A percentile compares a stretch with the other conserved stretches of the same genome.
phyloP scores from a whole-genome alignment of 2,329 filamentous ascomycete genomes.

The Curvularia eragrostidis region DNA sequence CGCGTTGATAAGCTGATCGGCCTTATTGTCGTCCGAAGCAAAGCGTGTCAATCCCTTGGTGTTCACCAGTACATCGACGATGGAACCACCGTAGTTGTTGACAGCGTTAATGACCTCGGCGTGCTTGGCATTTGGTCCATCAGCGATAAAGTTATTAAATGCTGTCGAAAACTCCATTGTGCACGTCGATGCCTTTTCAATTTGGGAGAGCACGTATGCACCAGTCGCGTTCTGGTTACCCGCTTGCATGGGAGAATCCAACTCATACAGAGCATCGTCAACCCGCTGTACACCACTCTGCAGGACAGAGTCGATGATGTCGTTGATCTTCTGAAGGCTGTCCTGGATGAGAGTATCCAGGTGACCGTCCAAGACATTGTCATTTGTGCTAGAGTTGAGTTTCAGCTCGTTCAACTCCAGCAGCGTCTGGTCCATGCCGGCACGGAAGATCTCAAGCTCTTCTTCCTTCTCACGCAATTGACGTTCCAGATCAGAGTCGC shows the following conservation, averaged over 20 bases:
- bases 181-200: conserved; percentile 93
- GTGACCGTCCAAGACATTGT: conserved; percentile 84
- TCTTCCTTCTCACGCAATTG: conserved; percentile 93
- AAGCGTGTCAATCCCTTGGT: conserved; percentile 94
- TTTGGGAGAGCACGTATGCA: conserved; percentile 91
- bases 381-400: conserved; percentile 66
- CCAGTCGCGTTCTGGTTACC: conserved; percentile 98
- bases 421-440: conserved; percentile 94
- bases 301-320: conserved; percentile 95
- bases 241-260: conserved; percentile 97
- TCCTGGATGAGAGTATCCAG: conserved; percentile 88
- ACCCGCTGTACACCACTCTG: conserved; percentile 92
- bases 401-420: conserved; percentile 90
- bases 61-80: conserved; percentile 94
- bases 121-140: conserved; percentile 89
- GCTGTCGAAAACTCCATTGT: conserved; percentile 97
- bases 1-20: conserved; percentile 81
- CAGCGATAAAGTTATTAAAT: conserved; percentile 98
- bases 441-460: conserved; percentile 97
- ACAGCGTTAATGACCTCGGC: conserved; percentile 92
- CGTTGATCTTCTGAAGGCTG: conserved; percentile 91
- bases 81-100: conserved; percentile 85
- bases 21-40: conserved; percentile 94
- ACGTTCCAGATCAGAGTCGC: conserved; percentile 83
- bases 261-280: conserved; percentile 94